phyloP scores from a whole-genome alignment of 2,329 filamentous ascomycete genomes.

The Aspergillus aculeatus region DNA sequence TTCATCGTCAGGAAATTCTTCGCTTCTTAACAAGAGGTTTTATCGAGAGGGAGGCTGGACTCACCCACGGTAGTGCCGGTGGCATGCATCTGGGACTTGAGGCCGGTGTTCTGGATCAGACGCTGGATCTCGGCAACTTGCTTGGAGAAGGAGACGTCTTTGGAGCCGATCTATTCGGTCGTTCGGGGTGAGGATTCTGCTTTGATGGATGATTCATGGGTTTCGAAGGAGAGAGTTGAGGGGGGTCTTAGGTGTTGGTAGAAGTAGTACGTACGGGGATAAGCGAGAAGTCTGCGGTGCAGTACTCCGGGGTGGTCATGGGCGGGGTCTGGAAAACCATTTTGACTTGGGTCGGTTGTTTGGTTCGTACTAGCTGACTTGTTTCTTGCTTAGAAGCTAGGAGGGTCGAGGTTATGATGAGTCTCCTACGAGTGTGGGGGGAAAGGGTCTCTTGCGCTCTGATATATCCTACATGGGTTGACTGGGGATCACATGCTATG shows the following conservation, averaged over 20 bases:
- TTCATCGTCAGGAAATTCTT: neutral
- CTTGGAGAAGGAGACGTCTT: slow-evolving; percentile 66
- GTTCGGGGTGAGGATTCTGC: neutral
- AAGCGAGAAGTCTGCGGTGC: slow-evolving; percentile 83
- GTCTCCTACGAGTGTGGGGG: neutral
- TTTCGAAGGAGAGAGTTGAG: no score
- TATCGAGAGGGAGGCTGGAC: slow-evolving; percentile 22
- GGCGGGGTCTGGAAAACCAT: slow-evolving; percentile 18
- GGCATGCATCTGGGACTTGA: slow-evolving; percentile 81
- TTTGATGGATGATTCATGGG: neutral
- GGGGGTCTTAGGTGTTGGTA: neutral
- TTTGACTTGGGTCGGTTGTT: neutral
- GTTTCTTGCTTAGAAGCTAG: neutral
- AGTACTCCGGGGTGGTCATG: slow-evolving; percentile 61
- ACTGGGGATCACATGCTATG: slow-evolving; percentile 4
- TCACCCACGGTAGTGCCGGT: slow-evolving; percentile 83
- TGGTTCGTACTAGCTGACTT: neutral
- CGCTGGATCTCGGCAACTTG: slow-evolving; percentile 83
- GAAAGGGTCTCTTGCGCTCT: neutral
- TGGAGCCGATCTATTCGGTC: slow-evolving; percentile 64
- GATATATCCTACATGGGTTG: neutral
- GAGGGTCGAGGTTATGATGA: neutral
- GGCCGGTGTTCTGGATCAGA: slow-evolving; percentile 70
- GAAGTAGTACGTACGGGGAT: slow-evolving; percentile 53
- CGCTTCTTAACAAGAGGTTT: neutral